Base-by-base conservation (phyloP, 1,284 basidiomycete species). In the Mycosarcoma maydis region DNA sequence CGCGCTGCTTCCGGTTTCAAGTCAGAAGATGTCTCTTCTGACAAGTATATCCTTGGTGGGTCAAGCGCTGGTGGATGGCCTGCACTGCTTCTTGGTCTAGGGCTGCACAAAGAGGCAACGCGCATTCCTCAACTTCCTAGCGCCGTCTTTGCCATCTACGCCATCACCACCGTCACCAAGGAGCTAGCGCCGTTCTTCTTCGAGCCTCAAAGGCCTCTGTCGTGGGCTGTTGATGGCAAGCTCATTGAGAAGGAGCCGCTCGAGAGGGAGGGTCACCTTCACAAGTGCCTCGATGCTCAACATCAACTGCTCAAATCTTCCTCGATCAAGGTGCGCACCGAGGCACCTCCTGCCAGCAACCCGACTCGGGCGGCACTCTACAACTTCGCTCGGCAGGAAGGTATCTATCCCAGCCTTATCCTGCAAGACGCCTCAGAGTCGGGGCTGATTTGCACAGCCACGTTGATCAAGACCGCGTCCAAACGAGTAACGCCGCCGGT, bases 351-450 rank as follows among this genome's bases (percentile, higher is more conserved):
- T 7, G 57, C 61, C 13, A 40, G 43, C 34, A 56, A 67, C 13
- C 65, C 70, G 1, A 48, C 65, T 1, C 69, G 70, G 6, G 65
- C 73, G 3, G 53, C 61, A 32, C 46, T 75, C 13, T 75, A 72
- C 62, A 69, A 65, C 40, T 73, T 67, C 47, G 66, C 73, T 3
- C 57, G 73, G 17, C 73, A 75, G 26, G 70, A 75, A 49, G 73
- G 48, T 23, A 57, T 20, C 42, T 75, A 66, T 17, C 55, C 73
- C 6, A 45, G 33, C 46, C 52, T 75, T 20, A 64, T 75, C 40
- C 42, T 73, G 5, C 36, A 45, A 16, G 24, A 47, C 11, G 23
- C 47, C 1, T 43, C 49, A 3, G 60, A 72, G 5, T 33, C 50
- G 36, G 36, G 37, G 24, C 17, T 47, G 17, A 43, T 66, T n/a